Evolutionary conservation across 257 asterid species (phyloP), one percentile per base, ranked within the genome.

Genomic region (Solanum dulcamara): DNA sequence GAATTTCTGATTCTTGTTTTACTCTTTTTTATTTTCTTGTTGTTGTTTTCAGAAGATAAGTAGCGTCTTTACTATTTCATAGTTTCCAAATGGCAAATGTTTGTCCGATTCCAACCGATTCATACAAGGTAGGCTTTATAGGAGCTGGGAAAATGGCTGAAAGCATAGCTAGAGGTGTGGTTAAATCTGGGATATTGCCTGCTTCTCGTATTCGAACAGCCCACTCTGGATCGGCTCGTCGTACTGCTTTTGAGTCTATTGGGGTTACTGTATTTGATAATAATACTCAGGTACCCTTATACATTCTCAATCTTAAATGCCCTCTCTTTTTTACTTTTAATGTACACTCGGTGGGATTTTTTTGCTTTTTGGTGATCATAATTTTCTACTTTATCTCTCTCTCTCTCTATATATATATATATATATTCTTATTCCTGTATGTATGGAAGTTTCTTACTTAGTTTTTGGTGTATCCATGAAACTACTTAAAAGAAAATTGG

Each of bases 81-180:
- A 18, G 10, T 48, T 68, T 24, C 28, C 26, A 74, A 64, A 93
- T 93, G 98, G 93, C 92, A 50, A 85, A 81, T 35, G 68, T 87
- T 37, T 86, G 84, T 44, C 92, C 95, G 3, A 89, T 93, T 85
- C 92, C 94, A 26, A 51, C 85, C 10, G 98, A 94, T 32, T 85
- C 93, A n/a, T 96, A 86, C 93, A 94, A 91, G 62, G 90, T 96
- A 40, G 98, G 99, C 4, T 96, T 96, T 59, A 90, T 96, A 42
- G 99, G 99, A 81, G 99, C 98, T 68, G 99, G 99, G 1, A 96
- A 96, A 90, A 87, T 96, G 96, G 97, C 99, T 7, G 99, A 95
- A 88, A 96, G 98, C 92, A 95, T 96, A 75, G 98, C 98, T 30
- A 94, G 95, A 82, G 99, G 98, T 37, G 94, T 93, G 7, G 94